Conservation (phyloP, 208 protist species). For the Strigomonas culicis region DNA sequence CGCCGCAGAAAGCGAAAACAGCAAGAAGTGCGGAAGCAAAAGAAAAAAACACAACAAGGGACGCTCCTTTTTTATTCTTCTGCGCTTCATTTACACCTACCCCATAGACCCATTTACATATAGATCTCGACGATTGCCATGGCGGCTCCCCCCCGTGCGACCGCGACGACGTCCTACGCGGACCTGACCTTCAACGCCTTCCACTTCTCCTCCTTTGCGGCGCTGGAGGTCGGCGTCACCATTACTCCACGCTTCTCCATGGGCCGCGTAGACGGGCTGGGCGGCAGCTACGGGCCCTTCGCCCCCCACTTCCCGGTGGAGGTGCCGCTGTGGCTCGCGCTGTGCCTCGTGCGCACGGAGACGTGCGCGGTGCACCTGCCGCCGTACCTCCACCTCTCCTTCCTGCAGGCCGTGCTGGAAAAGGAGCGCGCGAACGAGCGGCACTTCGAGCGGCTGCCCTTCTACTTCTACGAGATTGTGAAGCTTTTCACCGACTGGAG, state of each 20-base stretch:
- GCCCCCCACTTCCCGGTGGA: conserved; percentile 69
- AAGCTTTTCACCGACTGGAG: conserved; percentile 37
- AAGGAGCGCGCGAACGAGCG: conserved; percentile 59
- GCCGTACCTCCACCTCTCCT: conserved; percentile 46
- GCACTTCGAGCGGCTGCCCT: conserved; percentile 76
- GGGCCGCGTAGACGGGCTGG: conserved; percentile 55
- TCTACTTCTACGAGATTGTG: conserved; percentile 87
- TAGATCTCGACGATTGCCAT: no score
- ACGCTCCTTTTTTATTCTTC: not conserved
- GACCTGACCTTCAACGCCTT: conserved; percentile 55
- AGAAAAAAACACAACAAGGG: no score
- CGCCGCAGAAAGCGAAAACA: not conserved
- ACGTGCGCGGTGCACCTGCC: conserved; percentile 70
- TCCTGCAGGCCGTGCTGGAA: conserved; percentile 51
- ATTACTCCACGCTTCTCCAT: conserved; percentile 83
- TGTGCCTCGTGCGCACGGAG: conserved; percentile 79
- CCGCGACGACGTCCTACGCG: not conserved
- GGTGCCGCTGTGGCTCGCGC: conserved; percentile 82
- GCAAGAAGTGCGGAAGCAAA: no score
- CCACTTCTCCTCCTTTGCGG: conserved; percentile 78
- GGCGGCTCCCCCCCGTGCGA: no score
- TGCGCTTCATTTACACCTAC: not conserved
- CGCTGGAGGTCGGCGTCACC: conserved; percentile 66
- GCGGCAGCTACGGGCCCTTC: conserved; percentile 76
- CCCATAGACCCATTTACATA: not conserved